A percentile compares a stretch with the other conserved stretches of the same genome.
These are phyloP conservation scores for Cryptococcus sp. DNA, from an alignment of 1,284 basidiomycete species.

Conservation along the genomic window DNA sequence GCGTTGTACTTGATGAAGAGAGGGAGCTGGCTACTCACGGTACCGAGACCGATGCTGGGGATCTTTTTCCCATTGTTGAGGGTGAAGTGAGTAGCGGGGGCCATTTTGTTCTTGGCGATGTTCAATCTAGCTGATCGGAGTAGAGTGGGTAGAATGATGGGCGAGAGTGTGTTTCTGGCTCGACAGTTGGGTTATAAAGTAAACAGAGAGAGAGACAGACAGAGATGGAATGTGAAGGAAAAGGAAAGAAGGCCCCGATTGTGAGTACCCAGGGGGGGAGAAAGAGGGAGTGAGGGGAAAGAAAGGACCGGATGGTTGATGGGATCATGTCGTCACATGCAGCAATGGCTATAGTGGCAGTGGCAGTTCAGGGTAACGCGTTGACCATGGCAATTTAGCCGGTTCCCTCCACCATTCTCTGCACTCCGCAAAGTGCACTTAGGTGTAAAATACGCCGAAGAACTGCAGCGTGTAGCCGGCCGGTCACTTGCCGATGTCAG, in stretches of 20 bases:
- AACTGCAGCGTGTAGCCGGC: no score
- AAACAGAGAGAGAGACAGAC: neutral
- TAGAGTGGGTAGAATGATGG: constrained; percentile 27
- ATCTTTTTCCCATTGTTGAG: constrained; percentile 51
- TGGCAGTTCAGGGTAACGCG: no score
- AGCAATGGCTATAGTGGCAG: no score
- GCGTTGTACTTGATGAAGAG: neutral
- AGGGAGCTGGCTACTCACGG: constrained; percentile 49
- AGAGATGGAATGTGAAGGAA: constrained; percentile 1
- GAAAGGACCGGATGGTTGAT: no score
- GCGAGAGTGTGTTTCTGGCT: constrained; percentile 1
- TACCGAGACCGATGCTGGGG: constrained; percentile 56
- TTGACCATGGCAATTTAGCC: no score
- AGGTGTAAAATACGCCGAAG: no score
- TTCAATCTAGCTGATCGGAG: constrained; percentile 17
- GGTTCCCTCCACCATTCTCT: no score
- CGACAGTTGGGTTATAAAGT: neutral
- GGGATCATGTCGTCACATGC: no score
- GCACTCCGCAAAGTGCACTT: no score
- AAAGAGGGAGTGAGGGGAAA: no score
- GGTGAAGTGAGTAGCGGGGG: constrained; percentile 40
- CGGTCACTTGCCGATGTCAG: no score
- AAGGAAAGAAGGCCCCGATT: neutral
- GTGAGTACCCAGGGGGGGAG: no score
- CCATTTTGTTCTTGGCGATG: constrained; percentile 25